phyloP scores from a whole-genome alignment of 2,329 filamentous ascomycete species.

The Talaromyces atroroseus region DNA sequence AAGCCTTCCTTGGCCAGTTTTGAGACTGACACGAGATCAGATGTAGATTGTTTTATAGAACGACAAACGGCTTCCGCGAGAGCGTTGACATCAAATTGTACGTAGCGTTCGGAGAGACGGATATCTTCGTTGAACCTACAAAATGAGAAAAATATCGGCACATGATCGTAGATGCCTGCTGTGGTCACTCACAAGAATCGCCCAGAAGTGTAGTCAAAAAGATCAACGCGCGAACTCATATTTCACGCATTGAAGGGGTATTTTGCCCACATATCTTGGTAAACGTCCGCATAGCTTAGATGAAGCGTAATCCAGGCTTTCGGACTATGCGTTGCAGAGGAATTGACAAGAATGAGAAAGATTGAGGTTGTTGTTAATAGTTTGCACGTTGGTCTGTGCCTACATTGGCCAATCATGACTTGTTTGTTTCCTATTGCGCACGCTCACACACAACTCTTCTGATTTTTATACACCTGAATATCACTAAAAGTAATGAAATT shows the following conservation, averaged over 20 bases:
- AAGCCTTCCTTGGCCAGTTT: conserved; percentile 36
- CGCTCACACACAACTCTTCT: too few relatives aligned
- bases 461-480: too few relatives aligned
- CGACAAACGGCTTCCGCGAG: conserved; percentile 5
- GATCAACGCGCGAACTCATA: neutral
- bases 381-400: too few relatives aligned
- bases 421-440: too few relatives aligned
- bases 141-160: neutral
- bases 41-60: neutral
- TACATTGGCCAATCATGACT: too few relatives aligned
- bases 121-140: conserved; percentile 2
- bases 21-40: conserved; percentile 13
- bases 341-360: neutral
- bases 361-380: too few relatives aligned
- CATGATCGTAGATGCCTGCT: neutral
- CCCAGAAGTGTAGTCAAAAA: neutral
- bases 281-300: neutral
- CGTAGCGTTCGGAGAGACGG: conserved; percentile 1
- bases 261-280: neutral
- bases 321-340: neutral
- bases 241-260: neutral
- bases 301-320: neutral
- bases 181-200: neutral
- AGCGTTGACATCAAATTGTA: conserved; percentile 11
- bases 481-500: too few relatives aligned